Conservation (phyloP, 2,329 filamentous ascomycete genomes). For the Botrytis hyacinthi region DNA sequence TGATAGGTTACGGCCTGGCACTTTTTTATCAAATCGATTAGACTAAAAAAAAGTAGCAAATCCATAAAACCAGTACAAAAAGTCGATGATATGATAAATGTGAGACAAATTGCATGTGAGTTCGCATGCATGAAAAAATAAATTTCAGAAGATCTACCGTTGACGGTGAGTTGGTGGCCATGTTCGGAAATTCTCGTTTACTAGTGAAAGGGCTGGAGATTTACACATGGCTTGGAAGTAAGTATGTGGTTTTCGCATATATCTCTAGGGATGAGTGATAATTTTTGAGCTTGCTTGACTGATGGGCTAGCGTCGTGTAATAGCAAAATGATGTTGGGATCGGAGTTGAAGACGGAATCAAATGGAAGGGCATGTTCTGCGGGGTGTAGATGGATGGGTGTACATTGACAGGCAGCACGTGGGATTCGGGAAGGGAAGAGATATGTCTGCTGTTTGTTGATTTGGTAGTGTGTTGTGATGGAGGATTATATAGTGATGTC, state of each 20-base stretch:
- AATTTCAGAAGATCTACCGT: background rate
- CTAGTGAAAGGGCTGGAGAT: too few species aligned
- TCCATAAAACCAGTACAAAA: constrained; percentile 27
- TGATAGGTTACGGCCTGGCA: constrained; percentile 24
- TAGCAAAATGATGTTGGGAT: background rate
- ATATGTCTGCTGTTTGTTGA: background rate
- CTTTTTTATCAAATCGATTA: constrained; percentile 29
- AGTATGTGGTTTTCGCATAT: background rate
- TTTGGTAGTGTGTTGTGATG: background rate
- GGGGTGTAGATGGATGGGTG: background rate
- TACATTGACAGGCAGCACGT: background rate
- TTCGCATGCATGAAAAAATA: background rate
- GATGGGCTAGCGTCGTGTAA: background rate
- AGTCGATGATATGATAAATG: background rate
- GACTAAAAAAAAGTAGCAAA: constrained; percentile 38
- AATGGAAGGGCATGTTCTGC: background rate
- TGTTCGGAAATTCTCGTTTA: background rate
- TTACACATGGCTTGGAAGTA: background rate
- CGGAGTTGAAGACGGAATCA: background rate
- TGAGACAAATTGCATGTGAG: background rate
- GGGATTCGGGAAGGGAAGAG: background rate
- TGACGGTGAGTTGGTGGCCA: background rate
- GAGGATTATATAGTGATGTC: background rate
- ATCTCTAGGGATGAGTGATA: too few species aligned
- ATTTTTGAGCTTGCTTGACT: background rate